Base-by-base conservation (phyloP, 1,139 yeast genomes). In the Debaryomycetaceae sp. region DNA sequence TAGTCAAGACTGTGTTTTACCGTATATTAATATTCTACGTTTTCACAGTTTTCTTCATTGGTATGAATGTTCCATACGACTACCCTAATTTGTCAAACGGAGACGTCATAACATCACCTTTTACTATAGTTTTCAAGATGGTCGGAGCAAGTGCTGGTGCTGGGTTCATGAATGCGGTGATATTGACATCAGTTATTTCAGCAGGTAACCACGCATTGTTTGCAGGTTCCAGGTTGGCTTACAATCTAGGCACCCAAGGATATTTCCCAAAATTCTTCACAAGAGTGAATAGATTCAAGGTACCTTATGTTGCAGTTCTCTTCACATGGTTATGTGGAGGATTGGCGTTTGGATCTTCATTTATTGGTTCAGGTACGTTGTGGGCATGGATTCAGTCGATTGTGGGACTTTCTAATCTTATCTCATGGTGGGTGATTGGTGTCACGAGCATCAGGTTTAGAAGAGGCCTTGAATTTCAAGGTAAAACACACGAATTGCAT, bases 121-220 rank as follows among this genome's bases (percentile, higher is more conserved):
- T 81, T 58, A 80, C 87, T 5, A 67, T 81, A 47, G 83, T 78
- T 5, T 79, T 79, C 61, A 80, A 75, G 56, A 64, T 73, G 67
- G 70, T 59, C 15, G 74, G 75, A 28, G 70, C 73, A n/a, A 67
- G 63, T 44, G 72, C 65, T 26, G 72, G 62, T 19, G 75, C 73
- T 18, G 59, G 68, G 31, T 70, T 66, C 48, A 69, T 70, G 73
- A 69, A 69, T 51, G 73, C 72, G 1, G 75, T 69, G 17, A 67
- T 70, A 34, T 48, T 69, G 55, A 67, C 73, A 3, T 68, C 74
- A 4, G 66, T 69, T 22, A 52, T 69, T n/a, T 68, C 74, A n/a
- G 75, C 75, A 11, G 73, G 74, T 33, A 70, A 70, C 47, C 75
- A 70, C 49, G 75, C 75, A 1, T 56, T 70, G 33, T 69, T 52